Base-by-base conservation (phyloP, 805 yeast genomes). In the Yamadazyma takamatsuzukensis region DNA sequence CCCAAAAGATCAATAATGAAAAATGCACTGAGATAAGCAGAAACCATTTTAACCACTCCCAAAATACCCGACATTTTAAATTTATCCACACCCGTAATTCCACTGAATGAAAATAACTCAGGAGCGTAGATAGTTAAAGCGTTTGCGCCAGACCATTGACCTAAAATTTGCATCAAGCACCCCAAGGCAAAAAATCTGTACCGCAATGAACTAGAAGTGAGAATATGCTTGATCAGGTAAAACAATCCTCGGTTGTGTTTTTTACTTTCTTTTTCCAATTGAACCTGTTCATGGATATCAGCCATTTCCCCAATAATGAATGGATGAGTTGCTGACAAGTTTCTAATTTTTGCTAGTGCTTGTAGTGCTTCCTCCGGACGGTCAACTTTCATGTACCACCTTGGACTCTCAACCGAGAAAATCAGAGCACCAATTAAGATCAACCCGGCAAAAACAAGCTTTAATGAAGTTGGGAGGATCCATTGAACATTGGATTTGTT, bases 101-200 rank as follows among this genome's bases (percentile, higher is more conserved):
- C 78, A 27, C 61, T 65, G 38, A 70, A 52, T 3, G 62, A 60
- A 38, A 72, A 66, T 27, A 74, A 51, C 32, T 69, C 71, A 2
- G 78, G 72, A 24, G 78, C 72, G 41, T 74, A 75, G 30, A 73
- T 70, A 2, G 80, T 73, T 23, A 75, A 55, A 5, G 76, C 68
- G 41, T 64, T 67, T 5, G 78, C 72, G 31, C 78, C 78, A 17
- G 73, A 62, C 78, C 78, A 75, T 51, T 74, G 79, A 18, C 70
- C 69, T 25, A 74, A 53, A 7, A 73, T 21, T 49, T 72, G 80
- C 21, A 66, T 59, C 33, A 49, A 36, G 14, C 63, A 37, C 21
- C 70, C 65, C 21, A 74, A 40, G 6, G 56, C 40, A 30, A 74
- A 56, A 41, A 56, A 56, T 51, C 78, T 56, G 51, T 69, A 68